Conservation (phyloP, 2,329 filamentous ascomycete genomes). For the Drechslerella coelobrocha region DNA sequence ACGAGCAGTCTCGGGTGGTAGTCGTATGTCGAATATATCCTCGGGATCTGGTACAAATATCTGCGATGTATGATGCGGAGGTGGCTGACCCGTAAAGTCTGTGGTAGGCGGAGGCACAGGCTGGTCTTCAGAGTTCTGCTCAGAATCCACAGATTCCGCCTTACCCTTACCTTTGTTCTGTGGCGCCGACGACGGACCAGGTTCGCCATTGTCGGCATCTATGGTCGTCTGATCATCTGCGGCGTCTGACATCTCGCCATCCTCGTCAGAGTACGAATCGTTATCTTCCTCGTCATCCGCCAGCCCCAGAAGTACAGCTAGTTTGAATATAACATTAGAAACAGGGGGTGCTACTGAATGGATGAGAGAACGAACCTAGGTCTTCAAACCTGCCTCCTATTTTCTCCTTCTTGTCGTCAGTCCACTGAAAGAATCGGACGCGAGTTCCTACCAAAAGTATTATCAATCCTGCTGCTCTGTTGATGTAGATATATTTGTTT, state of each 20-base stretch:
- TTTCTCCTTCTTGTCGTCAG: conserved; percentile 32
- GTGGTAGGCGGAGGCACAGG: conserved; percentile 1
- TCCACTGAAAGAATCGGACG: conserved; percentile 48
- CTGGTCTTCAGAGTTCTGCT: conserved; percentile 8
- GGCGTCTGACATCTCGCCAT: conserved; percentile 18
- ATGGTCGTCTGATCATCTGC: not conserved
- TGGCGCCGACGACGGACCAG: not conserved
- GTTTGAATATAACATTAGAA: not conserved
- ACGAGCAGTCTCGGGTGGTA: conserved; percentile 39
- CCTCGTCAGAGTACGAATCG: conserved; percentile 38
- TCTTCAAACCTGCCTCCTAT: conserved; percentile 39
- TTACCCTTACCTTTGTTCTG: conserved; percentile 44
- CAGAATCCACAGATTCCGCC: not conserved
- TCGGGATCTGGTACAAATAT: conserved; percentile 27
- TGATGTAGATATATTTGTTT: not conserved
- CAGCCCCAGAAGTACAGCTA: conserved; percentile 42
- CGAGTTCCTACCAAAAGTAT: conserved; percentile 29
- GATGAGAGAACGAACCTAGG: conserved; percentile 20
- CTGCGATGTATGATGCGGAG: conserved; percentile 44
- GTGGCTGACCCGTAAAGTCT: not conserved
- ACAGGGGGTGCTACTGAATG: not conserved
- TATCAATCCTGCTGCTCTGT: not conserved
- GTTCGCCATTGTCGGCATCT: conserved; percentile 2
- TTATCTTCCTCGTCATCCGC: conserved; percentile 47
- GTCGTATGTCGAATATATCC: conserved; percentile 35